Conservation (phyloP, 2,329 filamentous ascomycete species). For the Samsoniella hepiali region DNA sequence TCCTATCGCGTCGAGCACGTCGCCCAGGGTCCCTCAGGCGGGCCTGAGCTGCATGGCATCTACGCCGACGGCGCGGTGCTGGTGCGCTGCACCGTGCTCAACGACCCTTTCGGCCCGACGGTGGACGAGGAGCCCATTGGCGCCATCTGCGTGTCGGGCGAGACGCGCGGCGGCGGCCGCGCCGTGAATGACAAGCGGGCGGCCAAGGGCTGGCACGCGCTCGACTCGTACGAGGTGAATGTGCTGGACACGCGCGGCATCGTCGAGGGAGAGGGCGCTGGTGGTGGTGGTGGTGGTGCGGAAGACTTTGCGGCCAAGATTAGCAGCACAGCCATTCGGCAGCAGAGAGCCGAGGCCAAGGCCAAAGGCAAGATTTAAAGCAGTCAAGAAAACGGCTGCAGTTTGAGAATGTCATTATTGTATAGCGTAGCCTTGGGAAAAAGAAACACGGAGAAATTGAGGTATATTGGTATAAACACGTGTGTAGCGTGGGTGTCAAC, state of each 20-base stretch:
- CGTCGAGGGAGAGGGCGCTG: constrained; percentile 34
- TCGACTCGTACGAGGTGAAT: constrained; percentile 86
- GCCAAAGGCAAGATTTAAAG: constrained; percentile 16
- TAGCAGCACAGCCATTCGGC: constrained; percentile 82
- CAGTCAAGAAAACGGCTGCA: too few species aligned
- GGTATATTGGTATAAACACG: neutral
- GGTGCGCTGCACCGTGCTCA: constrained; percentile 79
- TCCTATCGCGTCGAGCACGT: constrained; percentile 11
- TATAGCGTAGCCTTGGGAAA: constrained; percentile 6
- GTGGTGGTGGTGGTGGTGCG: constrained; percentile 23
- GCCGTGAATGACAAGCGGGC: constrained; percentile 81
- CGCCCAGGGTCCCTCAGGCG: constrained; percentile 4
- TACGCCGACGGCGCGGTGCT: constrained; percentile 59
- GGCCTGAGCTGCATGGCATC: constrained; percentile 39
- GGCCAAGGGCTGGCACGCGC: constrained; percentile 69
- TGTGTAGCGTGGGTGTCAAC: neutral
- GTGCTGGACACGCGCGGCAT: constrained; percentile 63
- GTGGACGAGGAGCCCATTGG: constrained; percentile 76
- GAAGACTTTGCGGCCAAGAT: constrained; percentile 78
- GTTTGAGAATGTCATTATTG: neutral
- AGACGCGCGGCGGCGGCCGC: constrained; percentile 78
- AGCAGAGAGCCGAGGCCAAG: constrained; percentile 40
- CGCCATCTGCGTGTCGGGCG: constrained; percentile 79
- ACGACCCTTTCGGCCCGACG: constrained; percentile 86
- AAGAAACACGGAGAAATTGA: neutral